A percentile compares a stretch with the other conserved stretches of the same genome.
Evolutionary conservation across 2,329 filamentous ascomycete genomes (phyloP).

Genomic region (Simplicillium sp.): DNA sequence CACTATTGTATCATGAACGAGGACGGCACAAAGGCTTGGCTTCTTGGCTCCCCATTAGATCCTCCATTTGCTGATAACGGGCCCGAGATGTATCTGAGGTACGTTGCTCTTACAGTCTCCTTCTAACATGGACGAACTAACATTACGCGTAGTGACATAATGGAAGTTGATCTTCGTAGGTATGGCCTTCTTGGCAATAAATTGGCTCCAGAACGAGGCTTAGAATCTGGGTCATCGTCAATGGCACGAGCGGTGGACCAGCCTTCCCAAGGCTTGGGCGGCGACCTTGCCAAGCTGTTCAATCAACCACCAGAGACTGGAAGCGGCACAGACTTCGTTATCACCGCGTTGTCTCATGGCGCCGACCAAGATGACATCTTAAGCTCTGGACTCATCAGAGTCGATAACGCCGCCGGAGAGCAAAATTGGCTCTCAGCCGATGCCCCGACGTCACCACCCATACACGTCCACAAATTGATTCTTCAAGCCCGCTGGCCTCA

Average conservation of each 20-base stretch:
- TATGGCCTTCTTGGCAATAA: conserved; percentile 87
- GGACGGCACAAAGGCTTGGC: conserved; percentile 91
- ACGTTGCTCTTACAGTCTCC: too few relatives aligned
- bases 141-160: conserved; percentile 56
- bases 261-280: conserved; percentile 62
- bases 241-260: conserved; percentile 38
- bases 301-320: conserved; percentile 76
- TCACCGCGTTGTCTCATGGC: conserved; percentile 79
- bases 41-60: conserved; percentile 85
- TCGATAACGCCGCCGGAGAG: conserved; percentile 29
- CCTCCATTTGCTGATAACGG: conserved; percentile 53
- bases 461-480: conserved; percentile 92
- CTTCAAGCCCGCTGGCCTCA: conserved; percentile 94
- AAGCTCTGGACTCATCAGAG: conserved; percentile 38
- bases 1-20: conserved; percentile 96
- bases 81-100: conserved; percentile 76
- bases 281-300: conserved; percentile 79
- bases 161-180: conserved; percentile 84
- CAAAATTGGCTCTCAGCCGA: conserved; percentile 52
- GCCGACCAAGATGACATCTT: conserved; percentile 59
- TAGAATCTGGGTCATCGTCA: conserved; percentile 39
- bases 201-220: conserved; percentile 43
- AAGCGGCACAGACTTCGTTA: conserved; percentile 81
- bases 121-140: conserved; percentile 10
- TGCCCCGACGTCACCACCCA: conserved; percentile 64